Base-by-base conservation (phyloP, 192 early-diverging fungal genomes). In the Glomus cerebriforme region DNA sequence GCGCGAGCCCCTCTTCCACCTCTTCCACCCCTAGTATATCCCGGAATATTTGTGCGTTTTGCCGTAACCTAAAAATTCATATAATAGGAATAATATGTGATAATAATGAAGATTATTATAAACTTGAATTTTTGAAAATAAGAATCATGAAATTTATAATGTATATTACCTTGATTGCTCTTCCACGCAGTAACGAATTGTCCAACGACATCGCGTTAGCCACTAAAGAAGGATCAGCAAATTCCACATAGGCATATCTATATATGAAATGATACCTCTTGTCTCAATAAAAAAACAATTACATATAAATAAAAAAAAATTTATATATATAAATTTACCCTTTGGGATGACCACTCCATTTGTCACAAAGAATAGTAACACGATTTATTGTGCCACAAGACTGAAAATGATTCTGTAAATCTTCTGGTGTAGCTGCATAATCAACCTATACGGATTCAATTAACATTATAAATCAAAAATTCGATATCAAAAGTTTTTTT, bases 311-410 rank as follows among this genome's bases (percentile, higher is more conserved):
- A 22, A 29, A 27, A 35, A 31, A 49, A 64, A 47, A 68, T 43
- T 27, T 7, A 2, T 10, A 4, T 12, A 68, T 62, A 6, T 60
- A 47, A 10, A 31, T 39, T 80, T 86, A 87, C 81, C 95, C 95
- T 81, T 94, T 95, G 31, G 95, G 94, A 71, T 94, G 93, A 27
- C 96, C 96, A 26, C 96, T 98, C 80, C 86, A 95, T 82, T 96
- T 96, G 86, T 99, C 93, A 80, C 96, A 96, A 59, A 97, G 82
- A 77, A 98, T 98, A 15, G 97, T 99, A 10, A 98, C 95, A 31
- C 98, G 90, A 83, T 97, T 99, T 83, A 99, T 97, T 24, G 92
- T 92, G 24, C 98, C 97, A 83, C 96, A 97, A 9, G 94, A 88
- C 84, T 96, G 93, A 78, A 99, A 99, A 80, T 97, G 96, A 39